Conservation (phyloP, 1,284 basidiomycete genomes). For the Omphalotus olearius region DNA sequence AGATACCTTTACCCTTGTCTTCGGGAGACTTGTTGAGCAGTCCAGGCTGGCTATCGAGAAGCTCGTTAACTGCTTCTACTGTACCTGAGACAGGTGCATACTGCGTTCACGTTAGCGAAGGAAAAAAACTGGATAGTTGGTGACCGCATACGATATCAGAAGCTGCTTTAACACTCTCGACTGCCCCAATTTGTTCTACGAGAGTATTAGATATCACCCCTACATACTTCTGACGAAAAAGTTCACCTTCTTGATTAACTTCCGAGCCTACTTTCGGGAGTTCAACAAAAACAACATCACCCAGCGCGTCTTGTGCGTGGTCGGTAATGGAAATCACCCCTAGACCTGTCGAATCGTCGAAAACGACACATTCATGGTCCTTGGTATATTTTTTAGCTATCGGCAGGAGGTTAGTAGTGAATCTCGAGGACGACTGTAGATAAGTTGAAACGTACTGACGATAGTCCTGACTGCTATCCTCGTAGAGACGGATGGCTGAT, state of each 20-base stretch:
- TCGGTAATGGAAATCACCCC: constrained; percentile 91
- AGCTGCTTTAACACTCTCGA: constrained; percentile 97
- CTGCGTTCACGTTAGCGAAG: constrained; percentile 31
- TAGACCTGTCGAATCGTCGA: constrained; percentile 76
- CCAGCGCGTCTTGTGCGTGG: constrained; percentile 89
- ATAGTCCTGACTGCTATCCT: neutral
- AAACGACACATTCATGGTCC: constrained; percentile 89
- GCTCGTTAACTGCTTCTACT: constrained; percentile 78
- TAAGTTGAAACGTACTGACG: constrained; percentile 34
- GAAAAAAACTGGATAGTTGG: constrained; percentile 9
- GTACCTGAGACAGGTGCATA: constrained; percentile 92
- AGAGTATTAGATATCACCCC: neutral
- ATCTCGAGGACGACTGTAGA: neutral
- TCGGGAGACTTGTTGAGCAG: constrained; percentile 91
- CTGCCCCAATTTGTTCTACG: constrained; percentile 88
- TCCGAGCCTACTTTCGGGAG: constrained; percentile 71
- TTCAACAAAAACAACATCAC: constrained; percentile 98
- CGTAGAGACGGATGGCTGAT: neutral
- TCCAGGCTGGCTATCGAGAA: constrained; percentile 66
- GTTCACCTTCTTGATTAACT: constrained; percentile 79
- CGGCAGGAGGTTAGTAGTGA: constrained; percentile 1
- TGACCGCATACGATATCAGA: constrained; percentile 79
- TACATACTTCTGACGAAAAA: constrained; percentile 12
- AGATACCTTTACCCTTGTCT: constrained; percentile 64
- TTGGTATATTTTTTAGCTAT: constrained; percentile 80